Evolutionary conservation across 371 early-diverging fungal genomes (phyloP).

Genomic region (Choanephora cucurbitarum): DNA sequence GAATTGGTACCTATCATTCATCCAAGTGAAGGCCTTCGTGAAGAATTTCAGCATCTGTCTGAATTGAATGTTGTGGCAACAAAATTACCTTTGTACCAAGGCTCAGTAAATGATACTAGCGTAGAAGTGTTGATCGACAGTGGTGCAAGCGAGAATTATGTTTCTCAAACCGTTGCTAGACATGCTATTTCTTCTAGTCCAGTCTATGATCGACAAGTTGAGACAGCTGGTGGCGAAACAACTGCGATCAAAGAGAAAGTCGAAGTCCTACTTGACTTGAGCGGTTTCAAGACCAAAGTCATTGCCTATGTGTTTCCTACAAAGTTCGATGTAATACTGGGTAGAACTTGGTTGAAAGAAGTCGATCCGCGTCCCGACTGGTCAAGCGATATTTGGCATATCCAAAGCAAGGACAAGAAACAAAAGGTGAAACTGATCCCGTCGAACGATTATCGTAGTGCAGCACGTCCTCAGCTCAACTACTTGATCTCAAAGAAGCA

Average conservation of each 20-base stretch:
- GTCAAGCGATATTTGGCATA: background rate
- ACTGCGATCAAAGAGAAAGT: background rate
- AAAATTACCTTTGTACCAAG: no score
- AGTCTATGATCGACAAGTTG: background rate
- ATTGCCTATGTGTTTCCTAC: slow-evolving; percentile 1
- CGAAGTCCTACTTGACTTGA: background rate
- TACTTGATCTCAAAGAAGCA: background rate
- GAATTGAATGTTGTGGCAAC: background rate
- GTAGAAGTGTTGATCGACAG: background rate
- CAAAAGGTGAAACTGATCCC: background rate
- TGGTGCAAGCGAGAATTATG: slow-evolving; percentile 3
- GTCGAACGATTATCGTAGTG: background rate
- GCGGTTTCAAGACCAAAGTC: background rate
- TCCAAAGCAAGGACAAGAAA: background rate
- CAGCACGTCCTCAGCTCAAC: background rate
- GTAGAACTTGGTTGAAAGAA: slow-evolving; percentile 3
- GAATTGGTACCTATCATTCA: background rate
- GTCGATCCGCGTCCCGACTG: background rate
- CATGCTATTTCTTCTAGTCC: background rate
- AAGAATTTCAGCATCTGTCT: background rate
- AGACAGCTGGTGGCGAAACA: background rate
- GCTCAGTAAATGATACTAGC: background rate
- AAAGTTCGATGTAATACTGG: slow-evolving; percentile 7
- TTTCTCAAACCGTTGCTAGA: background rate
- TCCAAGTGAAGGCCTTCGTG: background rate